Conservation (phyloP, 2,329 filamentous ascomycete species). For the Penicillium sp. region DNA sequence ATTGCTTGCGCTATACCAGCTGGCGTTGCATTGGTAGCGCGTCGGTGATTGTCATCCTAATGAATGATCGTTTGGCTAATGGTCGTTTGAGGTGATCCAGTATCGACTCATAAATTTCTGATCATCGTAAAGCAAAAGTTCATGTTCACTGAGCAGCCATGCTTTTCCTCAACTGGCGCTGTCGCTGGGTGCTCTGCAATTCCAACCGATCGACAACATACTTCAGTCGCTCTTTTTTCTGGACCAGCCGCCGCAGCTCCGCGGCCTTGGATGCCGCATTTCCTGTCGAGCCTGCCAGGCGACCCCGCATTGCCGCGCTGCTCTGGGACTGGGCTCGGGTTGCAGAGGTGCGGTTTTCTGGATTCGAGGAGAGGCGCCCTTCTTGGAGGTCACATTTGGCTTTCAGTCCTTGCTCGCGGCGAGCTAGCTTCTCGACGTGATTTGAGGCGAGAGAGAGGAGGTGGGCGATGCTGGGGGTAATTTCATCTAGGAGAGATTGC, state of each 20-base stretch:
- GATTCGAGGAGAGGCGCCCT: constrained; percentile 59
- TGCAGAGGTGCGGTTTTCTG: constrained; percentile 30
- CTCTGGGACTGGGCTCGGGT: constrained; percentile 18
- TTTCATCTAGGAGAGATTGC: constrained; percentile 80
- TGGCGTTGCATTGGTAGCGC: not conserved
- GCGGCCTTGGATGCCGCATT: constrained; percentile 47
- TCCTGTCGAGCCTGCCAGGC: constrained; percentile 31
- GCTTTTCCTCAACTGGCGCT: constrained; percentile 71
- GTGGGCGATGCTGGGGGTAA: constrained; percentile 79
- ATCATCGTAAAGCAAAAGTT: not conserved
- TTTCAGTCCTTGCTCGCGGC: constrained; percentile 79
- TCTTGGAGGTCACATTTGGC: constrained; percentile 82
- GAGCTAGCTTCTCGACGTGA: constrained; percentile 78
- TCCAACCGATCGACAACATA: constrained; percentile 86
- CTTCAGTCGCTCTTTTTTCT: constrained; percentile 81
- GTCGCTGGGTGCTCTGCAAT: constrained; percentile 77
- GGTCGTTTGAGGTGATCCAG: not conserved
- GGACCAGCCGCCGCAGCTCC: constrained; percentile 67
- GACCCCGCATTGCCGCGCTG: constrained; percentile 23
- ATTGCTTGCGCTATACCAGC: not conserved
- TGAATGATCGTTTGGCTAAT: not conserved
- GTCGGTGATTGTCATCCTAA: not conserved
- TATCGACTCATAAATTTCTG: not conserved
- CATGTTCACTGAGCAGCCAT: constrained; percentile 57
- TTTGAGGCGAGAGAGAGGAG: constrained; percentile 80